Percentiles rank a stretch among this genome's conserved stretches.
phyloP scores from a whole-genome alignment of 768 basidiomycete genomes.

The Russula sp. region DNA sequence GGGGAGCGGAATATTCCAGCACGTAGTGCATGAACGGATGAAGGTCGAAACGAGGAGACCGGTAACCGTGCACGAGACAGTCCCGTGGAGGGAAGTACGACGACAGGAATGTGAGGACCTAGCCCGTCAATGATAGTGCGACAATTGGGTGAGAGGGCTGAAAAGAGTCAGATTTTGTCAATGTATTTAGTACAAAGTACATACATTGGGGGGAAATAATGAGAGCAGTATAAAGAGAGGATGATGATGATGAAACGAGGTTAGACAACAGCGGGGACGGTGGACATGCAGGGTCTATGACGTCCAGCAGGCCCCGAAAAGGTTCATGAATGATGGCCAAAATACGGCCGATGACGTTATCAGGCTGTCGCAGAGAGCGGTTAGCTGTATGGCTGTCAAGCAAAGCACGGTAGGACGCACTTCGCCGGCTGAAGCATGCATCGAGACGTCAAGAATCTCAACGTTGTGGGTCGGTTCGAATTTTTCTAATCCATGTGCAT shows the following conservation, averaged over 20 bases:
- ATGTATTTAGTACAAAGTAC: neutral
- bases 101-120: constrained; percentile 47
- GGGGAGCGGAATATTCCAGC: constrained; percentile 57
- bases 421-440: constrained; percentile 37
- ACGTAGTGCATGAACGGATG: constrained; percentile 44
- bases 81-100: constrained; percentile 37
- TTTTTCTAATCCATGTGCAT: constrained; percentile 57
- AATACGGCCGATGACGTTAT: constrained; percentile 26
- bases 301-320: constrained; percentile 45
- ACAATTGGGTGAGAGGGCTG: constrained; percentile 24
- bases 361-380: constrained; percentile 12
- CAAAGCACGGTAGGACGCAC: constrained; percentile 31
- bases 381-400: neutral
- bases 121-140: constrained; percentile 36
- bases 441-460: constrained; percentile 47
- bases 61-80: constrained; percentile 10
- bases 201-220: constrained; percentile 42
- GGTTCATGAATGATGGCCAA: constrained; percentile 46
- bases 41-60: constrained; percentile 51
- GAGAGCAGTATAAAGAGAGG: constrained; percentile 55
- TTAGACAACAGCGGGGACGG: constrained; percentile 45
- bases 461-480: constrained; percentile 60
- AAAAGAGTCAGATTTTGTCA: neutral
- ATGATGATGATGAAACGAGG: constrained; percentile 49
- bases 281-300: constrained; percentile 44